phyloP scores from a whole-genome alignment of 1,284 basidiomycete genomes.

The Leccinum ponderosum region DNA sequence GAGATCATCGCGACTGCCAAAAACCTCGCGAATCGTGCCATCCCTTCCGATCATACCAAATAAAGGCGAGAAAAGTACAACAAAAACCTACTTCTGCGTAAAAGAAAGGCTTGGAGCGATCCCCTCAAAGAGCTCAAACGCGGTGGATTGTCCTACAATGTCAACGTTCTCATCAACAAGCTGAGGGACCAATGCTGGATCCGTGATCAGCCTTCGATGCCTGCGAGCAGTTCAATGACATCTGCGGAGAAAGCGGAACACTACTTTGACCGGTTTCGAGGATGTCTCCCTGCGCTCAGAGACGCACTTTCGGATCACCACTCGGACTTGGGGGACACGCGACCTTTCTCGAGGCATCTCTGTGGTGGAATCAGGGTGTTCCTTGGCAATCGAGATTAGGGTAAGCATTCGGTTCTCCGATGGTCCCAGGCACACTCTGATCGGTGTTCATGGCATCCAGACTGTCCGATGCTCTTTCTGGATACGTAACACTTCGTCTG shows the following conservation, averaged over 20 bases:
- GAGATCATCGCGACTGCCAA: constrained; percentile 75
- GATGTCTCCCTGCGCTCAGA: constrained; percentile 71
- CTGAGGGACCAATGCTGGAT: constrained; percentile 71
- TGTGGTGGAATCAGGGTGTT: constrained; percentile 79
- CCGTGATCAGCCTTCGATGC: constrained; percentile 57
- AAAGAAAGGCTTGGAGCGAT: constrained; percentile 91
- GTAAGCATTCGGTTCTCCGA: constrained; percentile 33
- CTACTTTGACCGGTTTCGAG: constrained; percentile 75
- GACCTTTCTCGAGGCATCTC: constrained; percentile 83
- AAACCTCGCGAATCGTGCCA: constrained; percentile 55
- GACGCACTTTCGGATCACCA: constrained; percentile 71
- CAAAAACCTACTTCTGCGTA: constrained; percentile 80
- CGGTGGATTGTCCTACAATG: constrained; percentile 72
- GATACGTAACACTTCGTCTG: constrained; percentile 13
- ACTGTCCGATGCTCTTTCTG: constrained; percentile 34
- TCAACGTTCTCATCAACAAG: constrained; percentile 60
- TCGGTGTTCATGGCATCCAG: constrained; percentile 27
- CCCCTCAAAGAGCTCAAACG: constrained; percentile 88
- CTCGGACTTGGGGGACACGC: constrained; percentile 75
- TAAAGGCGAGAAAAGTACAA: constrained; percentile 72
- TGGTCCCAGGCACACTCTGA: constrained; percentile 1
- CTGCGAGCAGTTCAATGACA: constrained; percentile 16
- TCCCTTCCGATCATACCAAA: constrained; percentile 46
- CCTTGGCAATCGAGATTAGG: constrained; percentile 56
- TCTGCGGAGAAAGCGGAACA: constrained; percentile 49